Conservation (phyloP, 83 land plant genomes). For the Diphasiastrum complanatum region DNA sequence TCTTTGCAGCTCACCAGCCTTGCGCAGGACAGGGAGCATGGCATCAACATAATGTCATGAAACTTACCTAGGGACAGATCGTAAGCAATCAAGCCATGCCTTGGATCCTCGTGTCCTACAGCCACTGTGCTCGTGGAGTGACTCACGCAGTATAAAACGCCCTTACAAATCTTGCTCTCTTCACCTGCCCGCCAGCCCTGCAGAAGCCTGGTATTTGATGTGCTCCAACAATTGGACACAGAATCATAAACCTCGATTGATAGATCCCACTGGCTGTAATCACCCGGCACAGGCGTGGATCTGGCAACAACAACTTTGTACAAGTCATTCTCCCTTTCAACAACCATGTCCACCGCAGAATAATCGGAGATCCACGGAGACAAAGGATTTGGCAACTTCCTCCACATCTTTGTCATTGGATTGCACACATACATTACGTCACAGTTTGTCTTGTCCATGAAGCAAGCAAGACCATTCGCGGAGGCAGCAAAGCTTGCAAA, state of each 20-base stretch:
- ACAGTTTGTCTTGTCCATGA: slow-evolving; percentile 54
- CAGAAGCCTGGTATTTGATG: slow-evolving; percentile 42
- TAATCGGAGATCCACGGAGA: slow-evolving; percentile 52
- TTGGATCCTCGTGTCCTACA: slow-evolving; percentile 26
- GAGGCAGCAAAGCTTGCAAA: slow-evolving; percentile 60
- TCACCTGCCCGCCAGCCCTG: slow-evolving; percentile 81
- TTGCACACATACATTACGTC: slow-evolving; percentile 54
- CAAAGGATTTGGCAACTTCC: slow-evolving; percentile 36
- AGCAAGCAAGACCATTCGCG: slow-evolving; percentile 68
- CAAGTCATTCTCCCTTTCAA: slow-evolving; percentile 30
- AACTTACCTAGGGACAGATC: slow-evolving; percentile 35
- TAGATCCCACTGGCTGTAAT: slow-evolving; percentile 56
- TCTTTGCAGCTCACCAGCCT: slow-evolving; percentile 66
- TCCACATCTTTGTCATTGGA: slow-evolving; percentile 51
- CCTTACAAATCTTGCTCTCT: slow-evolving; percentile 69
- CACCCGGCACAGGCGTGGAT: slow-evolving; percentile 63
- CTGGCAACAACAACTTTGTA: slow-evolving; percentile 53
- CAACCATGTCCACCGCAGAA: slow-evolving; percentile 56
- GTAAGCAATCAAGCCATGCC: slow-evolving; percentile 56
- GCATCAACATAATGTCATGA: slow-evolving; percentile 45
- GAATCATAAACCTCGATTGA: slow-evolving; percentile 69
- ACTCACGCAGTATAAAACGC: slow-evolving; percentile 57
- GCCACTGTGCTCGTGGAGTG: slow-evolving; percentile 53
- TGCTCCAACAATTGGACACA: slow-evolving; percentile 37
- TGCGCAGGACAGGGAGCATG: slow-evolving; percentile 72